These are phyloP conservation scores for Phytophthora meadii DNA, from an alignment of 352 stramenopile genomes.

Conservation along the genomic window DNA sequence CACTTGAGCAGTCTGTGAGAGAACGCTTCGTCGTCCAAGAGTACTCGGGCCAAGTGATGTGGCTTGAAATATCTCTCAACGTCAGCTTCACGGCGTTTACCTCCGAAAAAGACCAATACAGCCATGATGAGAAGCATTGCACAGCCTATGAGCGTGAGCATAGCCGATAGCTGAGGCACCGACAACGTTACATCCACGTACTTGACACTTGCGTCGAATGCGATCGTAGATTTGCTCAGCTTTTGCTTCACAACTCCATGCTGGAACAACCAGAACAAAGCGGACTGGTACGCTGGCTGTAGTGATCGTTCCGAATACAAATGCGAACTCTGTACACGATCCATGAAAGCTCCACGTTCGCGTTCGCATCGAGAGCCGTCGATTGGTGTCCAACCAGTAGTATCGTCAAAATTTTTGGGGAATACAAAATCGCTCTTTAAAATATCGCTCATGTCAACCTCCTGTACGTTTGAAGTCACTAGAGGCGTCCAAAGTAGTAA, in stretches of 20 bases:
- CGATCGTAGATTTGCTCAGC: conserved; percentile 29
- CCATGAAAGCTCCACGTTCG: conserved; percentile 53
- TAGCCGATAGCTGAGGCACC: conserved; percentile 43
- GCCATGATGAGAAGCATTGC: conserved; percentile 44
- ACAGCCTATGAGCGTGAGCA: conserved; percentile 49
- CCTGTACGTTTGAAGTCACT: conserved; percentile 54
- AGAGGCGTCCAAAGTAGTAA: conserved; percentile 45
- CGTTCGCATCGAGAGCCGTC: conserved; percentile 47
- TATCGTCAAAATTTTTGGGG: conserved; percentile 49
- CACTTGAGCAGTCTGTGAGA: conserved; percentile 53
- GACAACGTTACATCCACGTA: conserved; percentile 46
- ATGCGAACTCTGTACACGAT: conserved; percentile 47
- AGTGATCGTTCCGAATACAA: conserved; percentile 61
- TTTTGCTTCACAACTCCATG: conserved; percentile 43
- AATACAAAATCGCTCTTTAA: conserved; percentile 70
- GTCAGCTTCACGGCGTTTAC: conserved; percentile 48
- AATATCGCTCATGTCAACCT: conserved; percentile 54
- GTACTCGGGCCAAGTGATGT: conserved; percentile 51
- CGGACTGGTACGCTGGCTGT: conserved; percentile 53
- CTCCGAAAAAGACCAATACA: conserved; percentile 46
- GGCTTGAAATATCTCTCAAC: conserved; percentile 58
- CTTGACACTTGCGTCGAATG: conserved; percentile 34
- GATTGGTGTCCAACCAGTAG: conserved; percentile 38
- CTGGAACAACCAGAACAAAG: conserved; percentile 66
- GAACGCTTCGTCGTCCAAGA: conserved; percentile 48